Base-by-base conservation (phyloP, 176 grass and related monocot species). In the Ensete ventricosum region DNA sequence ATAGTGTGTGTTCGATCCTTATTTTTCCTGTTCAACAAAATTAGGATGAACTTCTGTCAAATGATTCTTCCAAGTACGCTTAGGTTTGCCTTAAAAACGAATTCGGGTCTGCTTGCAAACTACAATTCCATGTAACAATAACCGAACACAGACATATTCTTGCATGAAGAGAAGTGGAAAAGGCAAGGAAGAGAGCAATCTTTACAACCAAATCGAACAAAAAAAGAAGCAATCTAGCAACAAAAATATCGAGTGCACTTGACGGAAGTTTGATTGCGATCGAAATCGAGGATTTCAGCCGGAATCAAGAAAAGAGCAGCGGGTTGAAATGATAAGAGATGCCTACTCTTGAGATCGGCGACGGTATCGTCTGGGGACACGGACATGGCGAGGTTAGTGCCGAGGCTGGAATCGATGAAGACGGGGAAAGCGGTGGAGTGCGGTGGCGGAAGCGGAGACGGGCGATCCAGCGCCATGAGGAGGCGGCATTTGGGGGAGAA, bases 391-490 rank as follows among this genome's bases (percentile, higher is more conserved):
- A 99, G 82, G 64, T 55, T 59, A 52, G 86, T 94, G 73, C 73
- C 83, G 29, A 99, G 75, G 50, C 80, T 78, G 20, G 95, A 89
- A 68, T 89, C 76, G 11, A 94, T 11, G 77, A 84, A 99, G 9
- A 98, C 62, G 54, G 78, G 26, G 10, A 89, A 2, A 19, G 14
- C 55, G 22, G 17, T 2, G 55, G 9, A 64, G 71, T 22, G 26
- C 2, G 16, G 1, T 24, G 34, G 57, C 1, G 48, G 55, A 14
- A 11, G 54, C 25, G 9, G 54, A 49, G 58, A 51, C 9, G 8
- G 54, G 26, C 9, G 9, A 12, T 27, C 55, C n/a, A 16, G 50
- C 27, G 74, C 12, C 75, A 26, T 64, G 9, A 19, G 9, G 71
- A 54, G 27, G 52, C 3, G 72, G 53, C 34, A 43, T 43, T 43